Evolutionary conservation across 1,284 basidiomycete genomes (phyloP).

Genomic region (Meira miltonrushii): DNA sequence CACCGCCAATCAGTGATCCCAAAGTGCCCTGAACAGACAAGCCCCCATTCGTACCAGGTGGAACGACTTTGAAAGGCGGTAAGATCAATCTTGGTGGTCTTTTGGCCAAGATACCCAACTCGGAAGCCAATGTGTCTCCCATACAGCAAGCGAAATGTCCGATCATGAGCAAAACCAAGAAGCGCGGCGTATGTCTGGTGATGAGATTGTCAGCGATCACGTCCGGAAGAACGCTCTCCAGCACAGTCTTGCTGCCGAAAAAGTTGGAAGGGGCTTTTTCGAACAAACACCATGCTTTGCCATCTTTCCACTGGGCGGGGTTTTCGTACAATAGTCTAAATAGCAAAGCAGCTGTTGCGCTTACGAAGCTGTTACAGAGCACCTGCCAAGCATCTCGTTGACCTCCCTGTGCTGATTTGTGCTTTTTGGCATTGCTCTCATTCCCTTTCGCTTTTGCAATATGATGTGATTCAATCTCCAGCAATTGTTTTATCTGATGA

Average conservation of each 20-base stretch:
- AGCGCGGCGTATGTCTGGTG: neutral
- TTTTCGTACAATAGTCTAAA: constrained; percentile 13
- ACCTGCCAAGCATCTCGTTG: constrained; percentile 36
- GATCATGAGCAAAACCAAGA: constrained; percentile 22
- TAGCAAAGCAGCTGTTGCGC: constrained; percentile 12
- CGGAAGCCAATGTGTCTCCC: constrained; percentile 43
- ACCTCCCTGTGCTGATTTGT: constrained; percentile 24
- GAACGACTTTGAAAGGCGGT: constrained; percentile 81
- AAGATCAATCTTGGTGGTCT: constrained; percentile 52
- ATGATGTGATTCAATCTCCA: constrained; percentile 63
- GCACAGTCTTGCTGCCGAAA: constrained; percentile 6
- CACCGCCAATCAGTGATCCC: constrained; percentile 70
- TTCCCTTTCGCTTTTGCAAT: neutral
- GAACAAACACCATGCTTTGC: constrained; percentile 9
- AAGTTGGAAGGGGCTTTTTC: constrained; percentile 6
- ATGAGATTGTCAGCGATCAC: neutral
- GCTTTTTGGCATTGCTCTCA: constrained; percentile 9
- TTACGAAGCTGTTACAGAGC: constrained; percentile 30
- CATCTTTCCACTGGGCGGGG: constrained; percentile 8
- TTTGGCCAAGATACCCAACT: constrained; percentile 39
- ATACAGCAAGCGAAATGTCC: constrained; percentile 41
- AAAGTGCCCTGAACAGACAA: constrained; percentile 70
- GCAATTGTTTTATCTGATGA: constrained; percentile 61
- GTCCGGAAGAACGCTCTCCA: neutral
- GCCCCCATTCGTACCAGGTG: constrained; percentile 86